Evolutionary conservation across 768 basidiomycete genomes (phyloP).

Genomic region (Suillus decipiens): DNA sequence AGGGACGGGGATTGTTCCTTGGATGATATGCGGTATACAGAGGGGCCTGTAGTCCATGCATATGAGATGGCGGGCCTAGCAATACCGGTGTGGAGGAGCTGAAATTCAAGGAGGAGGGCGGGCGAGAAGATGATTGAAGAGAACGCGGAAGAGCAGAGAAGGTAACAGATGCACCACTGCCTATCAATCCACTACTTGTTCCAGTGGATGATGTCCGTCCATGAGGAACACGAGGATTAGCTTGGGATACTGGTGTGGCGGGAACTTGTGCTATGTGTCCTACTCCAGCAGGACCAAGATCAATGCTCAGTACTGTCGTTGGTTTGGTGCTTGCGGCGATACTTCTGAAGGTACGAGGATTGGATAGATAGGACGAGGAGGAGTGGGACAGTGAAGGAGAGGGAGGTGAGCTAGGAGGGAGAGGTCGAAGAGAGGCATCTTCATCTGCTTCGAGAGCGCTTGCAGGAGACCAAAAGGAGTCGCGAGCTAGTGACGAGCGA

Average conservation of each 20-base stretch:
- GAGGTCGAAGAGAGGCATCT: constrained; percentile 87
- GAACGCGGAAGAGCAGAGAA: constrained; percentile 70
- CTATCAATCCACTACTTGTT: constrained; percentile 45
- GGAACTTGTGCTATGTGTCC: constrained; percentile 92
- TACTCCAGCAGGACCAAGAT: constrained; percentile 76
- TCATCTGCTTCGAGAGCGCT: constrained; percentile 87
- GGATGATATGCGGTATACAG: constrained; percentile 92
- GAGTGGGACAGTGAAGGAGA: constrained; percentile 86
- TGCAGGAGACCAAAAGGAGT: constrained; percentile 79
- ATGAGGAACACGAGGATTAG: constrained; percentile 56
- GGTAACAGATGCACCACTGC: constrained; percentile 62
- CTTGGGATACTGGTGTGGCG: constrained; percentile 53
- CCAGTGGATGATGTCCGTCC: constrained; percentile 61
- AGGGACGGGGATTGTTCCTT: constrained; percentile 92
- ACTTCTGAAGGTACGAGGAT: constrained; percentile 79
- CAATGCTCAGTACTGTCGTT: constrained; percentile 90
- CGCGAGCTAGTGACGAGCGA: constrained; percentile 62
- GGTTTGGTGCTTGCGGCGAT: constrained; percentile 91
- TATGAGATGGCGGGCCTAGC: constrained; percentile 24
- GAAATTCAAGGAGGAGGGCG: constrained; percentile 37
- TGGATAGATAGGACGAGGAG: constrained; percentile 81
- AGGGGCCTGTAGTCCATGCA: constrained; percentile 67
- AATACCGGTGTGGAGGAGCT: constrained; percentile 32
- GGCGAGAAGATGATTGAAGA: constrained; percentile 44
- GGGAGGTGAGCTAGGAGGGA: constrained; percentile 86